Evolutionary conservation across 1,284 basidiomycete species (phyloP).

Genomic region (Pseudozyma pruni): DNA sequence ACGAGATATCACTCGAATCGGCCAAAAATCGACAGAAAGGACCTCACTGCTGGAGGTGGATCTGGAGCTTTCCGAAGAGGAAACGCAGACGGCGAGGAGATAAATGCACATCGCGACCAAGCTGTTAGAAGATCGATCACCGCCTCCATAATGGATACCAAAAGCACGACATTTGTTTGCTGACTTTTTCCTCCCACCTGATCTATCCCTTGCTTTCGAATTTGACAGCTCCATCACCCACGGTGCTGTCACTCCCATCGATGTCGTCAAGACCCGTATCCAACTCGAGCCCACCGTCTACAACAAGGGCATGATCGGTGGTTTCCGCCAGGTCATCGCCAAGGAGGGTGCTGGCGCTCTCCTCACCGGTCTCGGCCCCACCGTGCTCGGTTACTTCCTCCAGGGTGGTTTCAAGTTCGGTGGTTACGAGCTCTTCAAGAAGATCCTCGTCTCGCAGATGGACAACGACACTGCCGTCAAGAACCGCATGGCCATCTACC

Average conservation of each 20-base stretch:
- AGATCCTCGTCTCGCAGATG: conserved; percentile 63
- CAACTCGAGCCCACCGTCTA: conserved; percentile 78
- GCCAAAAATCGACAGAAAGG: too few species aligned
- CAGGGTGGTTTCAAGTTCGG: conserved; percentile 68
- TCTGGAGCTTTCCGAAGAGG: too few species aligned
- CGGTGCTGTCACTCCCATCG: conserved; percentile 71
- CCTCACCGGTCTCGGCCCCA: conserved; percentile 67
- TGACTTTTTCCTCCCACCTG: too few species aligned
- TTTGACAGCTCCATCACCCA: conserved; percentile 81
- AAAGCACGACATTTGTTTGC: too few species aligned
- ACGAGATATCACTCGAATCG: too few species aligned
- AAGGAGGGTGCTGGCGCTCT: conserved; percentile 66
- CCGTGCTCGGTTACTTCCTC: conserved; percentile 67
- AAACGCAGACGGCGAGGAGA: too few species aligned
- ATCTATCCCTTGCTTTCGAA: too few species aligned
- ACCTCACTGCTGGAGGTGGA: too few species aligned
- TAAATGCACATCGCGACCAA: background rate
- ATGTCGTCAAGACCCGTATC: conserved; percentile 86
- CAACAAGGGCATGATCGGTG: conserved; percentile 71
- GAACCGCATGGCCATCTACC: conserved; percentile 66
- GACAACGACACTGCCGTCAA: conserved; percentile 64
- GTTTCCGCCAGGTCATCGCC: conserved; percentile 65
- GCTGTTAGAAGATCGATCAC: background rate
- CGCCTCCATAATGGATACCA: too few species aligned
- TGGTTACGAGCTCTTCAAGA: conserved; percentile 68